Conservation (phyloP, 768 basidiomycete species). For the Leccinum fibrillosum region DNA sequence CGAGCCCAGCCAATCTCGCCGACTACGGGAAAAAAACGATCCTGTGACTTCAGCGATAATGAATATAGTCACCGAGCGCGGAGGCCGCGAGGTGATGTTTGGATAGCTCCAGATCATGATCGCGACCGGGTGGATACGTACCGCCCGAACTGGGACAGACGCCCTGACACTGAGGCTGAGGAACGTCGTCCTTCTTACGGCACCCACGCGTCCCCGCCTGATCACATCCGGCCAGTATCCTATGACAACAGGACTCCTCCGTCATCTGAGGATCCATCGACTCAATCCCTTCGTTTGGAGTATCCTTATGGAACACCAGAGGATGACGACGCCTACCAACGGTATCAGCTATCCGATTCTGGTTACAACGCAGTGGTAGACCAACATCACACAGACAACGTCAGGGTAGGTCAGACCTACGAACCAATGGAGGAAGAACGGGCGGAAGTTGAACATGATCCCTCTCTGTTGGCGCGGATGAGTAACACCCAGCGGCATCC, state of each 20-base stretch:
- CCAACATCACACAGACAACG: slow-evolving; percentile 5
- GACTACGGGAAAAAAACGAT: slow-evolving; percentile 18
- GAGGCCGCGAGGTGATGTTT: slow-evolving; percentile 21
- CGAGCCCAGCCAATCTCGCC: slow-evolving; percentile 22
- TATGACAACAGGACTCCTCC: slow-evolving; percentile 8
- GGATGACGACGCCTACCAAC: slow-evolving; percentile 12
- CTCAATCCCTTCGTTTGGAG: slow-evolving; percentile 4
- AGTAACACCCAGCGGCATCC: slow-evolving; percentile 15
- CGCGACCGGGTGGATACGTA: slow-evolving; percentile 3
- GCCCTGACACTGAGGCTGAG: slow-evolving; percentile 9
- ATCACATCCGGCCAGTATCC: neutral
- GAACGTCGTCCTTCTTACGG: slow-evolving; percentile 12
- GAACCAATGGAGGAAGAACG: slow-evolving; percentile 14
- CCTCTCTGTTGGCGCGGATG: slow-evolving; percentile 24
- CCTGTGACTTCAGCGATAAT: slow-evolving; percentile 18
- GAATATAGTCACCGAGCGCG: slow-evolving; percentile 21
- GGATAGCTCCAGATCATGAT: slow-evolving; percentile 14
- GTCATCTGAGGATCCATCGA: neutral
- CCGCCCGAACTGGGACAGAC: slow-evolving; percentile 12
- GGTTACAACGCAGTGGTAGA: neutral
- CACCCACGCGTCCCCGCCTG: slow-evolving; percentile 2
- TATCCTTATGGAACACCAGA: slow-evolving; percentile 10
- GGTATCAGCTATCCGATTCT: slow-evolving; percentile 4
- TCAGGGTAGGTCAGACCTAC: slow-evolving; percentile 7
- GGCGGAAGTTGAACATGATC: slow-evolving; percentile 13